These are phyloP conservation scores for Heliamphora pulchella DNA, from an alignment of 179 eudicot genomes.

Conservation along the genomic window DNA sequence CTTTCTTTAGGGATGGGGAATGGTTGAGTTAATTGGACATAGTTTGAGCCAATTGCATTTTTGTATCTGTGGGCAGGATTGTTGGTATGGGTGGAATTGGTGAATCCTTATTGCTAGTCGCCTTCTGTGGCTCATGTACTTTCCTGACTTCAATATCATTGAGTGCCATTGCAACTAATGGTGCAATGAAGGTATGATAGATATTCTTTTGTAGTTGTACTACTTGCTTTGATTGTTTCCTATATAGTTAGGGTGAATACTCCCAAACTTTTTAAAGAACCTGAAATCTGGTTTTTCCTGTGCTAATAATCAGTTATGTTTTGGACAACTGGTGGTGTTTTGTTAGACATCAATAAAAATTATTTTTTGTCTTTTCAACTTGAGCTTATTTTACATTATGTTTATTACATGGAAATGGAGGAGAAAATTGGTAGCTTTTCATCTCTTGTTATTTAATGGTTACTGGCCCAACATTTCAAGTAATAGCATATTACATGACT, in stretches of 20 bases:
- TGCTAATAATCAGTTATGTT: background rate
- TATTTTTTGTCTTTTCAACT: background rate
- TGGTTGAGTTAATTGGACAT: background rate
- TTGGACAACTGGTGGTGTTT: constrained; percentile 3
- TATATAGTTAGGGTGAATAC: background rate
- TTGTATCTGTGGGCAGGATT: constrained; percentile 53
- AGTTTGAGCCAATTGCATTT: background rate
- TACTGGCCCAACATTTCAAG: background rate
- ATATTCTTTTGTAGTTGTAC: background rate
- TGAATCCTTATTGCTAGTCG: constrained; percentile 64
- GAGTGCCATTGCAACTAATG: constrained; percentile 99
- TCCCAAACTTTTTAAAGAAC: background rate
- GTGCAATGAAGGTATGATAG: constrained; percentile 87
- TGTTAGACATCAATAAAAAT: background rate
- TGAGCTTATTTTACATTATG: background rate
- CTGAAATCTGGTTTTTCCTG: background rate
- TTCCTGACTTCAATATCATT: constrained; percentile 86
- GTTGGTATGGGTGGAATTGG: constrained; percentile 99
- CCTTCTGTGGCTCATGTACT: constrained; percentile 88
- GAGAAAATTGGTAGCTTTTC: background rate
- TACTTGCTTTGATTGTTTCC: background rate
- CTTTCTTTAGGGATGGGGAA: background rate
- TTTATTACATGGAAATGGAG: background rate
- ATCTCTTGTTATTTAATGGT: background rate
- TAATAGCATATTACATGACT: background rate